Base-by-base conservation (phyloP, 768 basidiomycete species). In the Boletellus emodensis region DNA sequence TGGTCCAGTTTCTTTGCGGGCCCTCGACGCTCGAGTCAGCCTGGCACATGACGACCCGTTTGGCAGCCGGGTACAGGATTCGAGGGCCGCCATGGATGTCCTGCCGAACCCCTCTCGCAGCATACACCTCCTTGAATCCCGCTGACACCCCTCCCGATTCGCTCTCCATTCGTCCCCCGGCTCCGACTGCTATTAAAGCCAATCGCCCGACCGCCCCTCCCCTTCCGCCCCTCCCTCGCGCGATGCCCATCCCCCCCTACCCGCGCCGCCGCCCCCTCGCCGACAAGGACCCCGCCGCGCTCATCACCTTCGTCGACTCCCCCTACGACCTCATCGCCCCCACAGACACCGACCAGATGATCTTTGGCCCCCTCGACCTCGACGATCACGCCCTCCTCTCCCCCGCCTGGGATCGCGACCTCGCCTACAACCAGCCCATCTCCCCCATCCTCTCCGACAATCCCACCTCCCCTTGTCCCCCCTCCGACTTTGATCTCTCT, bases 31-130 rank as follows among this genome's bases (percentile, higher is more conserved):
- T 41, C 32, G 72, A 77, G 75, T 77, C 75, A 77, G 65, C 24
- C 48, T 64, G 58, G 61, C 65, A 72, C 66, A 67, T 58, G 61
- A 65, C 65, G 65, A 66, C 66, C 44, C 51, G 57, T 68, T 69
- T 73, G 69, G 65, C 66, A 62, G 52, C 60, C 56, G 28, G 46
- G 54, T 61, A 58, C 59, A 66, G 59, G 52, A 48, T 69, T 65
- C 63, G 67, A 63, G 58, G 59, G 53, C 61, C 62, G 53, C 62
- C 40, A 59, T 57, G 28, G 28, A 4, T 28, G 4, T 28, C 30
- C 30, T 30, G 64, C 72, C 73, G 72, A 67, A 55, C 72, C 71
- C 72, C 74, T 75, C 72, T 78, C 72, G 71, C 73, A 62, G 57
- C 55, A 43, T 61, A 53, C 60, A 30, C 30, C 9, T 10, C 30